Percentiles rank a stretch among this genome's conserved stretches.
Conservation (phyloP, 371 early-diverging fungal genomes). For the Rozella allomycis region DNA sequence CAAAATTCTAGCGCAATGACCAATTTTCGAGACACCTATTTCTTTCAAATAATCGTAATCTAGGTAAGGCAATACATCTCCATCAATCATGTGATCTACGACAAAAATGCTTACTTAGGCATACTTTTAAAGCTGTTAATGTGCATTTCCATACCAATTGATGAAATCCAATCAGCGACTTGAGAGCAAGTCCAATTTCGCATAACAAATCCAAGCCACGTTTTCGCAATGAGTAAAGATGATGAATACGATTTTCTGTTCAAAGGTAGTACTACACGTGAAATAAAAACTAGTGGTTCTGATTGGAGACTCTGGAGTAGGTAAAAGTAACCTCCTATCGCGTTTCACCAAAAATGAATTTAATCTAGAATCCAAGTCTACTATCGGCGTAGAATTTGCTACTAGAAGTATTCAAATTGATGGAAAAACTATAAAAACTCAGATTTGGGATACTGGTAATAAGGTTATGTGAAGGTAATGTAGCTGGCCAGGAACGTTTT, state of each 20-base stretch:
- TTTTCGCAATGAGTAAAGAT: no score
- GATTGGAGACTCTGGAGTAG: conserved; percentile 98
- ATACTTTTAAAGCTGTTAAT: no score
- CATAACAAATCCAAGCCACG: no score
- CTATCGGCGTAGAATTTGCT: conserved; percentile 99
- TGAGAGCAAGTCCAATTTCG: no score
- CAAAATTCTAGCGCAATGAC: conserved; percentile 54
- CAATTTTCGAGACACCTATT: conserved; percentile 54
- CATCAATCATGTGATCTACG: conserved; percentile 44
- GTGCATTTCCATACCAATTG: no score
- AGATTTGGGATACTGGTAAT: conserved; percentile 99
- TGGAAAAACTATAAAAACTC: conserved; percentile 91
- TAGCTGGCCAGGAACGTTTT: conserved; percentile 32
- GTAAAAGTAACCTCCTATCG: conserved; percentile 96
- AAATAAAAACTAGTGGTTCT: conserved; percentile 54
- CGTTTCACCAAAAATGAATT: conserved; percentile 95
- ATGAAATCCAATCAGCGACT: no score
- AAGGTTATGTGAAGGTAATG: no score
- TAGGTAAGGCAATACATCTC: conserved; percentile 54
- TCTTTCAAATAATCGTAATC: conserved; percentile 55
- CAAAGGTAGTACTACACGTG: conserved; percentile 9
- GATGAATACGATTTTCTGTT: conserved; percentile 32
- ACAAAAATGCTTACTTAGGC: no score
- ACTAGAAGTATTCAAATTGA: conserved; percentile 92
- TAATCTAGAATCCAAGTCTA: conserved; percentile 90